Conservation (phyloP, 352 stramenopile genomes). For the Phytophthora pini region DNA sequence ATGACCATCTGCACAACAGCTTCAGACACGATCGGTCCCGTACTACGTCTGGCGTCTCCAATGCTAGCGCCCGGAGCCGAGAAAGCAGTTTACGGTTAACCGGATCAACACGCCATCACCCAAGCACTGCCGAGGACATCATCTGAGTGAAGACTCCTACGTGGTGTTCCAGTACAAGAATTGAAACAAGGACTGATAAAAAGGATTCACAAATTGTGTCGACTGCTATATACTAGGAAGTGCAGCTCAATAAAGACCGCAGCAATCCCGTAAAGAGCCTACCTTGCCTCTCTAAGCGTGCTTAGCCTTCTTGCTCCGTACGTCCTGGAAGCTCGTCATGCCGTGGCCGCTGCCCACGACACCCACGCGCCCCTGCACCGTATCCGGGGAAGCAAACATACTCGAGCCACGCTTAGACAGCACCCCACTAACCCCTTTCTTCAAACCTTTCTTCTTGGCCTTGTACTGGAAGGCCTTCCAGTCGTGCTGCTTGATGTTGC, state of each 20-base stretch:
- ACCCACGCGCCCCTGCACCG: slow-evolving; percentile 82
- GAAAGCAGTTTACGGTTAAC: slow-evolving; percentile 33
- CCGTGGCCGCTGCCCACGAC: slow-evolving; percentile 89
- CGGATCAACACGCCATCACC: slow-evolving; percentile 22
- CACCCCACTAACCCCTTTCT: slow-evolving; percentile 72
- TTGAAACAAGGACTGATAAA: slow-evolving; percentile 18
- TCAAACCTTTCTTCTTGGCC: slow-evolving; percentile 76
- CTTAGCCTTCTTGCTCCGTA: slow-evolving; percentile 76
- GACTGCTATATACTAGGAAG: slow-evolving; percentile 30
- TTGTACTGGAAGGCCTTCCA: slow-evolving; percentile 90
- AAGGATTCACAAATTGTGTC: slow-evolving; percentile 32
- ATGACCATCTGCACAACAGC: slow-evolving; percentile 28
- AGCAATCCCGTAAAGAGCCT: slow-evolving; percentile 18
- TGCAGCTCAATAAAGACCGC: slow-evolving; percentile 25
- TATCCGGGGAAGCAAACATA: slow-evolving; percentile 91
- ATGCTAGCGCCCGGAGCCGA: slow-evolving; percentile 22
- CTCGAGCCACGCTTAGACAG: slow-evolving; percentile 83
- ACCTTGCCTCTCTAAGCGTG: slow-evolving; percentile 35
- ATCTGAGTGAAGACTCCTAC: slow-evolving; percentile 14
- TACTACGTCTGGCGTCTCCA: slow-evolving; percentile 23
- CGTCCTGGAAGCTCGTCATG: slow-evolving; percentile 84
- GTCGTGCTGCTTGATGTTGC: slow-evolving; percentile 85
- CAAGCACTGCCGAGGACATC: slow-evolving; percentile 28
- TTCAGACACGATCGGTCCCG: slow-evolving; percentile 22
- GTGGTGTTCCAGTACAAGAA: slow-evolving; percentile 12